Conservation (phyloP, 768 basidiomycete species). For the Lactarius psammicola region DNA sequence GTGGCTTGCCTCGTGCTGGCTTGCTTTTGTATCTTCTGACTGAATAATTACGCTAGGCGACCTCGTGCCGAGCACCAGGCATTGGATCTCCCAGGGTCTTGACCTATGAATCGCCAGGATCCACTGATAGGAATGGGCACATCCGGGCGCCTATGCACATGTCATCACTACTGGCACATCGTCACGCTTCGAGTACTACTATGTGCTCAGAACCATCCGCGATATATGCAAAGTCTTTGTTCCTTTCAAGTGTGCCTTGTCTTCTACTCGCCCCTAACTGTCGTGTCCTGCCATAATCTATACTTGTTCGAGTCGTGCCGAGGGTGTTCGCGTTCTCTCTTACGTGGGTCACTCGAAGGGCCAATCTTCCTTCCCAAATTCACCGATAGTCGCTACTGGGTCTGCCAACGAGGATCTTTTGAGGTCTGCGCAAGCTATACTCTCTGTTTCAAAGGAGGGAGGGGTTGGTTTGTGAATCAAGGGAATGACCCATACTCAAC, state of each 20-base stretch:
- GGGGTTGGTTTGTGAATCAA: neutral
- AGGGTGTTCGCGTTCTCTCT: slow-evolving; percentile 5
- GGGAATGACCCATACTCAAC: neutral
- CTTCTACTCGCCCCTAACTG: slow-evolving; percentile 19
- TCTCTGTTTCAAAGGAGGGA: neutral
- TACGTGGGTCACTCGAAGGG: slow-evolving; percentile 9
- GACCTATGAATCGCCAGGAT: neutral
- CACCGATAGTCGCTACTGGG: slow-evolving; percentile 4
- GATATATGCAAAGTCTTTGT: neutral
- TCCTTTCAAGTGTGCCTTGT: slow-evolving; percentile 4
- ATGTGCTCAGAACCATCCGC: neutral
- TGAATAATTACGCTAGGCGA: neutral
- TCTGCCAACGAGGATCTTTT: neutral
- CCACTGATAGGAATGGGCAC: slow-evolving; percentile 1
- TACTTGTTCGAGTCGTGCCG: neutral
- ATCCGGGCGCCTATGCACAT: slow-evolving; percentile 11
- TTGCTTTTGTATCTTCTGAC: slow-evolving; percentile 8
- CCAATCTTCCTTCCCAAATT: slow-evolving; percentile 15
- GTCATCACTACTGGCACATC: slow-evolving; percentile 6
- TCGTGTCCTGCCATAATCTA: slow-evolving; percentile 5
- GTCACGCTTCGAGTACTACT: neutral
- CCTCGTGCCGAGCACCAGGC: slow-evolving; percentile 21
- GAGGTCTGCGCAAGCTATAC: neutral
- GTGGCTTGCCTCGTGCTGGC: slow-evolving; percentile 17
- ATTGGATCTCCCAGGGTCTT: neutral